Percentiles rank a stretch among this genome's conserved stretches.
phyloP scores from a whole-genome alignment of 2,329 filamentous ascomycete genomes.

The Xylariaceae sp. region DNA sequence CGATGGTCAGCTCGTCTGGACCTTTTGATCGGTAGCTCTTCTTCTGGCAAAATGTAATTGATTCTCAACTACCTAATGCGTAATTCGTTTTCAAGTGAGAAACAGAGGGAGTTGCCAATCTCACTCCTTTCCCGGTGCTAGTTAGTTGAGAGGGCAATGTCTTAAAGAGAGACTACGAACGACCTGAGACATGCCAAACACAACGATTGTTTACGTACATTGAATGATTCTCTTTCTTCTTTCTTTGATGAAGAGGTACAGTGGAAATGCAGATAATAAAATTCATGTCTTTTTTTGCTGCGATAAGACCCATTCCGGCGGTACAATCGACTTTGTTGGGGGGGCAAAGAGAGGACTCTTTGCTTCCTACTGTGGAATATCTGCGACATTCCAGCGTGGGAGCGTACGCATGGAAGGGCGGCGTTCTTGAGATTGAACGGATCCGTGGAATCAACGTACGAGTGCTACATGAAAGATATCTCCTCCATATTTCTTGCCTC shows the following conservation, averaged over 20 bases:
- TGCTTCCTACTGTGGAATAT: neutral
- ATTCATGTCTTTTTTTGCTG: too few species aligned
- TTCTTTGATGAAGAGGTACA: too few species aligned
- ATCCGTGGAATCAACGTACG: neutral
- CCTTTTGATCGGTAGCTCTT: neutral
- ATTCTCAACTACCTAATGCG: neutral
- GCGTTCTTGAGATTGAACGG: neutral
- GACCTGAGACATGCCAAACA: slow-evolving; percentile 18
- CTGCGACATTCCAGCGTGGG: slow-evolving; percentile 3
- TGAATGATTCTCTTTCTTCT: neutral
- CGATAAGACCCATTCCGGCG: neutral
- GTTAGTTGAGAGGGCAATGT: neutral
- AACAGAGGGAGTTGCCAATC: neutral
- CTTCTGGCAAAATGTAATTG: neutral
- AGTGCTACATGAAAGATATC: neutral
- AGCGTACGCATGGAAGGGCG: neutral
- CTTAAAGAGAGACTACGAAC: slow-evolving; percentile 4
- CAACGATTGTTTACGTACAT: neutral
- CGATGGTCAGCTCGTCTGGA: too few species aligned
- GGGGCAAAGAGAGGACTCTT: neutral
- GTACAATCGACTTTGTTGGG: slow-evolving; percentile 16
- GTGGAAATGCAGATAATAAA: too few species aligned
- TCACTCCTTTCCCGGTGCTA: neutral
- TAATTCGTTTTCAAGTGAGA: neutral
- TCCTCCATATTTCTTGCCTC: neutral